A percentile compares a stretch with the other conserved stretches of the same genome.
Evolutionary conservation across 148 eudicot genomes (phyloP).

Genomic region (Gaultheria prostrata): DNA sequence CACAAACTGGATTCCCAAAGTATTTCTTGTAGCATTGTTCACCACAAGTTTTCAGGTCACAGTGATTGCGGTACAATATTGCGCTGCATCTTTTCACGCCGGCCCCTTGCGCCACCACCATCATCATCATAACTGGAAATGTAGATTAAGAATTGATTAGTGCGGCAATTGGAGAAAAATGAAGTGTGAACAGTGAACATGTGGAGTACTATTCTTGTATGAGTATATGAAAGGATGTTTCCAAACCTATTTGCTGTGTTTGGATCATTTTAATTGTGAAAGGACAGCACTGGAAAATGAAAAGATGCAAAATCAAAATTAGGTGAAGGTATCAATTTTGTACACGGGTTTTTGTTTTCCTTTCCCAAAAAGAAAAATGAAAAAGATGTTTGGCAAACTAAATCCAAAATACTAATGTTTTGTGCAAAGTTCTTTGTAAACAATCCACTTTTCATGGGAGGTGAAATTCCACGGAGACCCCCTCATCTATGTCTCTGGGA

Average conservation of each 20-base stretch:
- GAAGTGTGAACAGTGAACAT: not conserved
- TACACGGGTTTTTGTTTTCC: too few species aligned
- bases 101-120: not conserved
- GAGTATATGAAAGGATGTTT: not conserved
- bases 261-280: too few species aligned
- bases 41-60: not conserved
- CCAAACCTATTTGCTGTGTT: not conserved
- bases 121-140: not conserved
- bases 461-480: too few species aligned
- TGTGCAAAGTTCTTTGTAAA: not conserved
- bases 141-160: not conserved
- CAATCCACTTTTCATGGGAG: not conserved
- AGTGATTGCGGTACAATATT: not conserved
- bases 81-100: not conserved
- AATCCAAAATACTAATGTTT: not conserved
- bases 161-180: not conserved
- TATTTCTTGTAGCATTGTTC: not conserved
- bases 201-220: not conserved
- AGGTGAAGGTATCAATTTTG: too few species aligned
- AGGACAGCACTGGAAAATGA: not conserved
- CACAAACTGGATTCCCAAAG: not conserved
- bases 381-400: not conserved
- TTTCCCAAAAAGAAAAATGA: not conserved
- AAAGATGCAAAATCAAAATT: too few species aligned
- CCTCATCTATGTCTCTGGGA: too few species aligned